These are phyloP conservation scores for barley (Hordeum vulgare) DNA, from an alignment of 176 grass and related monocot genomes.

Conservation along the genomic window DNA sequence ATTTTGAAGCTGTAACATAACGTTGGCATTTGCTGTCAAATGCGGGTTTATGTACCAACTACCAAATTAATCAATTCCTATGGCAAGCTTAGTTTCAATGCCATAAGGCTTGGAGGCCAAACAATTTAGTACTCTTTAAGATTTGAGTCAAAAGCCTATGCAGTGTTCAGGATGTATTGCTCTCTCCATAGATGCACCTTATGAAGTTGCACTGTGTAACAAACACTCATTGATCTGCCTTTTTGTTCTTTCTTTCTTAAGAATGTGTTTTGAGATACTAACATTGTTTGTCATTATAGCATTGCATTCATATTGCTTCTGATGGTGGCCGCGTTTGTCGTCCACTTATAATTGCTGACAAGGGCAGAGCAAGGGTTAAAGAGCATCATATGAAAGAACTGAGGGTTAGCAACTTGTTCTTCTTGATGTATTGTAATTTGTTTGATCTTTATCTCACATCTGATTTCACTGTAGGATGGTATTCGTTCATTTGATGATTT, in stretches of 20 bases:
- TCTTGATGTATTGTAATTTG: conserved; percentile 11
- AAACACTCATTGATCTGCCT: background rate
- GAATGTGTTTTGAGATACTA: conserved; percentile 20
- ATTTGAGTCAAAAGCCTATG: background rate
- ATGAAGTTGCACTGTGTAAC: background rate
- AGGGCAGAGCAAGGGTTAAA: conserved; percentile 78
- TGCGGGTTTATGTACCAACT: background rate
- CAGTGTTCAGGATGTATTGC: background rate
- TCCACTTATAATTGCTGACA: conserved; percentile 95
- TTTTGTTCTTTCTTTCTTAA: background rate
- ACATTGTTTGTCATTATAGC: conserved; percentile 34
- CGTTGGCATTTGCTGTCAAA: background rate
- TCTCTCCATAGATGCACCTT: background rate
- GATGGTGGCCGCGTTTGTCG: conserved; percentile 97
- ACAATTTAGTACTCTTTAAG: background rate
- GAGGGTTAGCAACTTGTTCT: conserved; percentile 48
- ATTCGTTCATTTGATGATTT: conserved; percentile 90
- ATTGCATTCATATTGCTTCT: conserved; percentile 83
- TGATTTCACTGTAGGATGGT: conserved; percentile 63
- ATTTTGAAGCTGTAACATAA: background rate
- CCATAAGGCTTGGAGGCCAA: background rate
- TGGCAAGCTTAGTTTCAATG: background rate
- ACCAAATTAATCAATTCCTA: background rate
- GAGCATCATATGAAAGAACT: conserved; percentile 87
- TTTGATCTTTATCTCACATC: conserved; percentile 14